phyloP scores from a whole-genome alignment of 2,329 filamentous ascomycete species.

The Sarocladium oryzae region DNA sequence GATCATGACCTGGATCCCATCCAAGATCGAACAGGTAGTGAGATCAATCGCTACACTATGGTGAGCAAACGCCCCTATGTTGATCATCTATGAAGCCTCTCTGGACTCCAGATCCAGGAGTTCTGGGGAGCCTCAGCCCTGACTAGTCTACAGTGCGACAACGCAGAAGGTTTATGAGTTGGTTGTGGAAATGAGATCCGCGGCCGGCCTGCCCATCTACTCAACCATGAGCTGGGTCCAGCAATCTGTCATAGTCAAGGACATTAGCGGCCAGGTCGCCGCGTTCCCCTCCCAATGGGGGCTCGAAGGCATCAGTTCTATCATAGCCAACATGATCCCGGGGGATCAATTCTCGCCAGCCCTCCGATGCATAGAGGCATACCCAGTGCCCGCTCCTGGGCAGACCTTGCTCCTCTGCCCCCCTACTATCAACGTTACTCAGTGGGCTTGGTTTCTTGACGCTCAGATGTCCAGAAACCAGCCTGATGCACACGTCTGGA shows the following conservation, averaged over 20 bases:
- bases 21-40: not conserved
- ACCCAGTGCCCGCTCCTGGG: not conserved
- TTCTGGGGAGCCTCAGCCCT: not conserved
- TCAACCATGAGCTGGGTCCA: not conserved
- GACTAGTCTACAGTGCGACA: not conserved
- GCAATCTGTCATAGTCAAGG: not conserved
- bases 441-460: not conserved
- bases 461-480: not conserved
- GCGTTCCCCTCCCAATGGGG: not conserved
- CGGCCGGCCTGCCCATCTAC: not conserved
- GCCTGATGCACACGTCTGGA: not conserved
- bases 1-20: not conserved
- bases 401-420: not conserved
- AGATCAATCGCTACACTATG: not conserved
- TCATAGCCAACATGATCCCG: not conserved
- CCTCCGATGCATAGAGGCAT: not conserved
- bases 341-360: not conserved
- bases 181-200: not conserved
- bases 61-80: too few species aligned
- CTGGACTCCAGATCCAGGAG: not conserved
- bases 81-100: too few species aligned
- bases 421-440: not conserved
- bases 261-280: not conserved
- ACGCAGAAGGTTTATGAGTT: not conserved
- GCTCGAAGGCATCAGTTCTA: not conserved